These are phyloP conservation scores for Xanthoconium stramineum DNA, from an alignment of 768 basidiomycete species.

Conservation along the genomic window DNA sequence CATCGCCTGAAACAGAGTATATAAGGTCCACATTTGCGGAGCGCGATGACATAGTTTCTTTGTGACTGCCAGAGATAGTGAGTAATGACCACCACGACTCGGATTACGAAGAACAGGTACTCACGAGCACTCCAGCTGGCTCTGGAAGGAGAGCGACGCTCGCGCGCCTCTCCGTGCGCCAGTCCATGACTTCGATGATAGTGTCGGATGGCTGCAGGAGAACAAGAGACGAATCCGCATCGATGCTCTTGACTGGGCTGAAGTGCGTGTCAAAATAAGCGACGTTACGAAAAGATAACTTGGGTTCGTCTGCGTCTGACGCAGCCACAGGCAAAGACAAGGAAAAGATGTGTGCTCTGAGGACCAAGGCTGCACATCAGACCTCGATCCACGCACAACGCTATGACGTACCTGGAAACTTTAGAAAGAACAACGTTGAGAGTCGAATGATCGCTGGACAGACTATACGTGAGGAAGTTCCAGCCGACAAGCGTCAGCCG, in stretches of 20 bases:
- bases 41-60: conserved; percentile 34
- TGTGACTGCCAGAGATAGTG: conserved; percentile 5
- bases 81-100: neutral
- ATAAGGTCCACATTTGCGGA: conserved; percentile 44
- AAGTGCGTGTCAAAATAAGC: conserved; percentile 5
- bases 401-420: conserved; percentile 6
- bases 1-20: conserved; percentile 49
- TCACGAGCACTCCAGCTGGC: conserved; percentile 28
- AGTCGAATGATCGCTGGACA: conserved; percentile 10
- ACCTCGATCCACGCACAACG: neutral
- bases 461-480: neutral
- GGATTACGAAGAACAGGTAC: conserved; percentile 5
- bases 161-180: too few relatives aligned
- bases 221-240: conserved; percentile 29
- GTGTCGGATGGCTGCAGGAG: conserved; percentile 28
- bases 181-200: conserved; percentile 36
- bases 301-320: neutral
- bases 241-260: conserved; percentile 28
- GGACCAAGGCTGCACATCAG: neutral
- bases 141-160: conserved; percentile 23
- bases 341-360: conserved; percentile 11
- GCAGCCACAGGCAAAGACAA: neutral
- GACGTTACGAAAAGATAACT: neutral
- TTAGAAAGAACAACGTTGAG: conserved; percentile 13
- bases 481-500: conserved; percentile 7